Evolutionary conservation across 2,329 filamentous ascomycete species (phyloP), one percentile per base, ranked within the genome.

Genomic region (Geosmithia flava): DNA sequence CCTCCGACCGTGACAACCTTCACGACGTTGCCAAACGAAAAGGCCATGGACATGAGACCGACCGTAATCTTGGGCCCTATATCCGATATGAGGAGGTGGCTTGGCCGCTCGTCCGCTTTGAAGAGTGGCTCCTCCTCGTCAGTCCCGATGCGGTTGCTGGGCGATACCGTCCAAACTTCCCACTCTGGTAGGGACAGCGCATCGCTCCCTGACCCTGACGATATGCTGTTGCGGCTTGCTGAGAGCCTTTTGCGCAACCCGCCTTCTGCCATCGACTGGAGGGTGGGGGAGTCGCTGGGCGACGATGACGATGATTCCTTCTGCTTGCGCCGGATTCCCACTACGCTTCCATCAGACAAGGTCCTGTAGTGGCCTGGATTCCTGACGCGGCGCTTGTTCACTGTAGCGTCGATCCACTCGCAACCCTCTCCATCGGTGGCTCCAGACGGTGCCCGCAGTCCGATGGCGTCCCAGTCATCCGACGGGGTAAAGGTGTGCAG

Each of bases 11-110:
- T 78, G 49, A 89, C 73, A 46, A 89, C 67, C 63, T 88, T 89
- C 56, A 89, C 71, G 1, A 78, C 71, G 54, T 88, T 85, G 13
- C 85, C 86, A 50, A 89, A 79, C 0, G 76, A 83, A 29, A 90
- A 74, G 0, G 79, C 85, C 3, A 87, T 71, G 46, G 81, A 83
- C 44, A 74, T 71, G 45, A 75, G 72, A 13, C 85, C 85, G 1
- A 87, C 65, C 47, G 69, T 68, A 2, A 71, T 69, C 49, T 84
- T 76, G 0, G 85, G 85, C 0, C 85, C 86, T 1, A 84, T 67
- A 44, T 72, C 72, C 2, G 76, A 76, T 20, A 87, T 78, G 44
- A 87, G 77, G 4, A 90, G 68, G 49, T 79, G 71, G 2, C 73
- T 69, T 3, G 68, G 64, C 42, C 66, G 58, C 40, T 68, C 65